Percentiles rank a stretch among this genome's conserved stretches.
Evolutionary conservation across 768 basidiomycete genomes (phyloP).

Genomic region (Leccinum obscurum): DNA sequence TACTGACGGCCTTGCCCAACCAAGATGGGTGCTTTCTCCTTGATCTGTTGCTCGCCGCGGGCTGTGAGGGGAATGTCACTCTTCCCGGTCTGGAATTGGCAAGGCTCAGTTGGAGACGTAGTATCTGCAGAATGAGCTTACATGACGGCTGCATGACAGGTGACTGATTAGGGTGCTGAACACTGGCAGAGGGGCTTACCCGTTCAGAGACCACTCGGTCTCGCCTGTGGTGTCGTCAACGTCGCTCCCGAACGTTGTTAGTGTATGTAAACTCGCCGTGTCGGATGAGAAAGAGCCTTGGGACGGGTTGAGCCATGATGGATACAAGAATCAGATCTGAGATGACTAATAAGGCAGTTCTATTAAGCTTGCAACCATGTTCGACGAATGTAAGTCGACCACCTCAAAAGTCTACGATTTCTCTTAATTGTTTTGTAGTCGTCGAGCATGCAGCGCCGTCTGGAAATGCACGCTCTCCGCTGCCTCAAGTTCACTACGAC

Average conservation of each 20-base stretch:
- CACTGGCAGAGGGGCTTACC: conserved; percentile 42
- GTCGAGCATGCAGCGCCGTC: conserved; percentile 79
- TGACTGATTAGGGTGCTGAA: background rate
- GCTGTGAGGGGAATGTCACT: conserved; percentile 86
- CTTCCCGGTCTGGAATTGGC: conserved; percentile 68
- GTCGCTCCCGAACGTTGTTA: background rate
- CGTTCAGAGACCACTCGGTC: conserved; percentile 92
- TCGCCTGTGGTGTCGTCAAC: conserved; percentile 54
- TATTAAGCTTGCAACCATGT: conserved; percentile 43
- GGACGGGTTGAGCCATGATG: conserved; percentile 50
- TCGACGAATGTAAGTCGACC: conserved; percentile 60
- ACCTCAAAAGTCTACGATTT: background rate
- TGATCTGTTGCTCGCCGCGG: conserved; percentile 71
- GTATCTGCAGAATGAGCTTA: conserved; percentile 31
- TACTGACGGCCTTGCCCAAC: conserved; percentile 78
- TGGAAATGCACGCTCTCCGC: conserved; percentile 36
- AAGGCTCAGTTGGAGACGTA: conserved; percentile 1
- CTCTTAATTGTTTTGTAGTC: conserved; percentile 45
- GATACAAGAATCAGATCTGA: background rate
- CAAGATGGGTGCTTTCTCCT: conserved; percentile 58
- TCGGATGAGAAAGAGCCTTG: conserved; percentile 76
- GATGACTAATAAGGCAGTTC: background rate
- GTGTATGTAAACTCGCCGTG: conserved; percentile 53
- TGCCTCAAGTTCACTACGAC: conserved; percentile 74
- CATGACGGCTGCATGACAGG: conserved; percentile 53